Base-by-base conservation (phyloP, 208 protist genomes). In the Leishmania martiniquensis region DNA sequence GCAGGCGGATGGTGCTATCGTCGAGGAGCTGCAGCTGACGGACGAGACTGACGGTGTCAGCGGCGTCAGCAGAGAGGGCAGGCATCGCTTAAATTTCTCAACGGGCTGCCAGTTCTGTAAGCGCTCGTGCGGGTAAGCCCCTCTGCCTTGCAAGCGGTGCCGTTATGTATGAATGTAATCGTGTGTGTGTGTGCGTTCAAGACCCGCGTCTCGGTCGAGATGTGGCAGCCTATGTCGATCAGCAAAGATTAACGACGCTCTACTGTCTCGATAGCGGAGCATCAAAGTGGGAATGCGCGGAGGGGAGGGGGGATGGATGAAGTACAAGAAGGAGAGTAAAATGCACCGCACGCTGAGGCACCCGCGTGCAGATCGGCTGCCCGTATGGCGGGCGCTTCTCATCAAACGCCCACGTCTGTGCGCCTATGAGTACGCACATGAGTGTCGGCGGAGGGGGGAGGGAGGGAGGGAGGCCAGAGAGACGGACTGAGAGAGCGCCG, bases 21-120 rank as follows among this genome's bases (percentile, higher is more conserved):
- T 95, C 88, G 7, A 93, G 75, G 34, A 95, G 78, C 59, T 88
- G 79, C 78, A 93, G 82, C 82, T 91, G 85, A 54, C 89, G 89
- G 80, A 94, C 82, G 22, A 91, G 87, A 39, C 78, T 77, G 45
- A 97, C 78, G 9, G 85, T 90, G 72, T 95, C 92, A 22, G 86
- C 85, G 4, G 90, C 90, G 44, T 96, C 91, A 2, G 86, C 68
- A 0, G 93, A 91, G 69, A 94, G 81, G 4, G 80, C 78, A 17
- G 90, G 88, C 93, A 95, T 97, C 10, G 63, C 76, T 59, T 51
- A 44, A 25, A 67, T 65, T 72, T 77, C 34, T 52, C 45, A 17
- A 25, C 29, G 25, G 2, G 7, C 32, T 49, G 9, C 34, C 17
- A 25, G 7, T 34, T 67, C 7, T 10, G 7, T 4, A 20, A 37